Evolutionary conservation across 768 basidiomycete species (phyloP).

Genomic region (Suillus decipiens): DNA sequence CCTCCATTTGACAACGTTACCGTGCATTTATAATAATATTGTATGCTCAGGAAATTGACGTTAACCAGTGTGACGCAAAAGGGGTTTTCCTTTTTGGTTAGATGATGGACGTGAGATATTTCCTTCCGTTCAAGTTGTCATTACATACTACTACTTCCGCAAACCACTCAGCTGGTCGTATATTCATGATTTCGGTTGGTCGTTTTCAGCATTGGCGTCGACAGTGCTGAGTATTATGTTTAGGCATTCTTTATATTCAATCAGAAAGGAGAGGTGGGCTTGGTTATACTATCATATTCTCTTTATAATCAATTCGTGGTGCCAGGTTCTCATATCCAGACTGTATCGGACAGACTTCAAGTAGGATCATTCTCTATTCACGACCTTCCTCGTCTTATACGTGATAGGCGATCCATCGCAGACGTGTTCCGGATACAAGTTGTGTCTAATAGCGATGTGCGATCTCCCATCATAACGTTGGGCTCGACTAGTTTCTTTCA

Average conservation of each 20-base stretch:
- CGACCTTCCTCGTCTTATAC: constrained; percentile 10
- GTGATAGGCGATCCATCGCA: constrained; percentile 84
- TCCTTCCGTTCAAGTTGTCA: not conserved
- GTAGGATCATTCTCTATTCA: constrained; percentile 46
- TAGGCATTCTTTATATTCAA: constrained; percentile 99
- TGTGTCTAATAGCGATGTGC: constrained; percentile 94
- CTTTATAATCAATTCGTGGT: constrained; percentile 8
- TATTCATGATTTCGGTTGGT: constrained; percentile 50
- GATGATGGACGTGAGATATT: not conserved
- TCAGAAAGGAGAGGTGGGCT: constrained; percentile 92
- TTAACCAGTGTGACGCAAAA: not conserved
- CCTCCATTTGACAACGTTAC: not conserved
- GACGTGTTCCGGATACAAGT: constrained; percentile 99
- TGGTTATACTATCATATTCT: not conserved
- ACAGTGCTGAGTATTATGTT: constrained; percentile 2
- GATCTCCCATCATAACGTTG: constrained; percentile 95
- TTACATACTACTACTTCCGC: not conserved
- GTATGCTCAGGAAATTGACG: not conserved
- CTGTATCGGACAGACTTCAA: constrained; percentile 97
- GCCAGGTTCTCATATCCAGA: constrained; percentile 90
- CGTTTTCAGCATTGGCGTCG: not conserved
- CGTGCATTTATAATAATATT: not conserved
- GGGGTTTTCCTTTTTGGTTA: not conserved
- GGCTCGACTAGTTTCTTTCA: constrained; percentile 99
- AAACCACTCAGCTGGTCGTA: not conserved